A percentile compares a stretch with the other conserved stretches of the same genome.
phyloP scores from a whole-genome alignment of 2,329 filamentous ascomycete genomes.

The Pseudogymnoascus sp. region DNA sequence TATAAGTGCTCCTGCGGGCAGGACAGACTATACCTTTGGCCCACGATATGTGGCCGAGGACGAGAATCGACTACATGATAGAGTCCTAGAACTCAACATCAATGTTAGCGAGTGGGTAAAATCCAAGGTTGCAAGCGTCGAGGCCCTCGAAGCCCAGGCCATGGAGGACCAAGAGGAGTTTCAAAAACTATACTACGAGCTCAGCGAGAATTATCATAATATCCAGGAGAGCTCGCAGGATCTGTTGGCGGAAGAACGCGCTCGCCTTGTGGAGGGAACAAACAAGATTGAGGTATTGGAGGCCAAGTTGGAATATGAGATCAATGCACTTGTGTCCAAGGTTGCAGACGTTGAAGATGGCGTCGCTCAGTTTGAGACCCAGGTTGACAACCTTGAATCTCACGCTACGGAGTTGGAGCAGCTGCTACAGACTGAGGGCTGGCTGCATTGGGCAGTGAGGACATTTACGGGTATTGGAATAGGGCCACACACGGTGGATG shows the following conservation, averaged over 20 bases:
- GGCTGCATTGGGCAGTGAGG: constrained; percentile 28
- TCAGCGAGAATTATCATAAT: constrained; percentile 61
- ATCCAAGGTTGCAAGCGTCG: constrained; percentile 48
- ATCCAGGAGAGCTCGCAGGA: constrained; percentile 62
- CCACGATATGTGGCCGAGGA: constrained; percentile 42
- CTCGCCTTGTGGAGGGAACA: constrained; percentile 60
- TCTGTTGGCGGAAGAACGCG: constrained; percentile 61
- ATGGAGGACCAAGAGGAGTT: constrained; percentile 58
- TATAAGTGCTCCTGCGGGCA: constrained; percentile 37
- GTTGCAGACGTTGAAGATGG: constrained; percentile 84
- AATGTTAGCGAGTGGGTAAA: constrained; percentile 55
- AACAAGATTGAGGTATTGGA: constrained; percentile 74
- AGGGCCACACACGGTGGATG: constrained; percentile 16
- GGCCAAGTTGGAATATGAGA: constrained; percentile 87
- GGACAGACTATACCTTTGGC: constrained; percentile 24
- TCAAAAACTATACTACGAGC: constrained; percentile 59
- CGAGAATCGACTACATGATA: constrained; percentile 47
- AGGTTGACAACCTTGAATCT: constrained; percentile 64
- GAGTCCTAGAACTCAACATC: constrained; percentile 45
- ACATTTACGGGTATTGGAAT: constrained; percentile 29
- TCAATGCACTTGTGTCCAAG: constrained; percentile 69
- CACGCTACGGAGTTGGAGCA: constrained; percentile 55
- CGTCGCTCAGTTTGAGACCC: constrained; percentile 69
- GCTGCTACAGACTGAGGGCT: constrained; percentile 26
- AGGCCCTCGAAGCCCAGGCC: constrained; percentile 54